Conservation (phyloP, 352 stramenopile genomes). For the Phytophthora megakarya region DNA sequence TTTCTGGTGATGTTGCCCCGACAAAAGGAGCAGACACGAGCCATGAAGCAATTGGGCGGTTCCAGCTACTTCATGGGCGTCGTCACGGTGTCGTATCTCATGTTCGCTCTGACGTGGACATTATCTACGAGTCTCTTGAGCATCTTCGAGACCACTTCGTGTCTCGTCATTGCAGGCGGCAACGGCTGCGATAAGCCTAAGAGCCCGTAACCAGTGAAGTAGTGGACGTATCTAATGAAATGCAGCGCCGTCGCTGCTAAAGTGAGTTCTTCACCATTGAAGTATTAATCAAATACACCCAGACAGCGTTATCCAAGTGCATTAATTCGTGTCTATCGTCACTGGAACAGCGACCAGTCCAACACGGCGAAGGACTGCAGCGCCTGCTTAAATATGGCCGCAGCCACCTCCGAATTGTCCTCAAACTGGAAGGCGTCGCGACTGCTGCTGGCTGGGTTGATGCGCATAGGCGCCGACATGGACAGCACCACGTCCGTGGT, state of each 20-base stretch:
- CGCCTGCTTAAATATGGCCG: conserved; percentile 77
- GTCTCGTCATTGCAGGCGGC: conserved; percentile 56
- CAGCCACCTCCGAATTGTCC: conserved; percentile 68
- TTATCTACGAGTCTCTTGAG: conserved; percentile 59
- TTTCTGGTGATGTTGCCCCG: conserved; percentile 60
- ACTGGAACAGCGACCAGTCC: conserved; percentile 74
- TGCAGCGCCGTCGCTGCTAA: neutral
- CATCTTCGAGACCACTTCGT: conserved; percentile 59
- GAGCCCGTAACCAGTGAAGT: conserved; percentile 25
- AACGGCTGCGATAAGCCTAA: conserved; percentile 27
- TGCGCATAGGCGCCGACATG: conserved; percentile 74
- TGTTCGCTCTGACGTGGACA: conserved; percentile 52
- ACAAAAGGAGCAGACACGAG: conserved; percentile 66
- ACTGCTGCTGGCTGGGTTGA: conserved; percentile 76
- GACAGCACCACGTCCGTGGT: conserved; percentile 86
- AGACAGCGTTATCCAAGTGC: neutral
- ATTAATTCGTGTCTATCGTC: neutral
- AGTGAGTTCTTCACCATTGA: conserved; percentile 7
- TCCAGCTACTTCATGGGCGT: conserved; percentile 56
- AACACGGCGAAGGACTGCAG: conserved; percentile 66
- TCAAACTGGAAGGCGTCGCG: conserved; percentile 65
- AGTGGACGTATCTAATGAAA: conserved; percentile 20
- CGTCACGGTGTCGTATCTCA: conserved; percentile 47
- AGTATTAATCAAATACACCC: neutral
- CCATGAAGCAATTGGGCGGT: conserved; percentile 65